Conservation (phyloP, 371 early-diverging fungal genomes). For the Choanephora cucurbitarum region DNA sequence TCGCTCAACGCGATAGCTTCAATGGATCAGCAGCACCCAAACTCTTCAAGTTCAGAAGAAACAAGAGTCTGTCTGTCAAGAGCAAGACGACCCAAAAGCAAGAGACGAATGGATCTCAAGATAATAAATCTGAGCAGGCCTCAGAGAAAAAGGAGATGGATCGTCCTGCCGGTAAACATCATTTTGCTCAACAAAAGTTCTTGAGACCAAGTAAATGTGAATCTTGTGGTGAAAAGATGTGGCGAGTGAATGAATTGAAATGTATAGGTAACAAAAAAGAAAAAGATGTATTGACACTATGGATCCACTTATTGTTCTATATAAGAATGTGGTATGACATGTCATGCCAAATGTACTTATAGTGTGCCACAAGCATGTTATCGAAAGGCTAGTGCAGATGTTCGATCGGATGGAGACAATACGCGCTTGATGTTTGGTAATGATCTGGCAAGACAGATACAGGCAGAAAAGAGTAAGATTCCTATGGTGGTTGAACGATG, state of each 20-base stretch:
- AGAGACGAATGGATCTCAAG: conserved; percentile 18
- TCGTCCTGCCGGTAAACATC: conserved; percentile 45
- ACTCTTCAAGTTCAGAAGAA: conserved; percentile 48
- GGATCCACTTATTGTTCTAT: neutral
- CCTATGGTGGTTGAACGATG: conserved; percentile 81
- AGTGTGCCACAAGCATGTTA: conserved; percentile 31
- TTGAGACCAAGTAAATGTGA: conserved; percentile 80
- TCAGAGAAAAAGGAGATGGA: conserved; percentile 18
- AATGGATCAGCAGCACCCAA: conserved; percentile 45
- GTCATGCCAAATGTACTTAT: conserved; percentile 44
- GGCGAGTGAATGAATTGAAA: conserved; percentile 77
- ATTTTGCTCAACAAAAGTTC: conserved; percentile 62
- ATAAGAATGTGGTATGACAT: conserved; percentile 40
- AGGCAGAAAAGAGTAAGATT: conserved; percentile 41
- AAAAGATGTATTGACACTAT: neutral
- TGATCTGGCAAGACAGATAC: conserved; percentile 41
- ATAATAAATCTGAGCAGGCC: conserved; percentile 25
- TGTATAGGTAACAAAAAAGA: conserved; percentile 67
- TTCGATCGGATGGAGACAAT: conserved; percentile 8
- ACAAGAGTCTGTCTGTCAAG: conserved; percentile 26
- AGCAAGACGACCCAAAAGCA: conserved; percentile 11
- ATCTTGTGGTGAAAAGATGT: conserved; percentile 82
- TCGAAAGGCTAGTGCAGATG: conserved; percentile 24
- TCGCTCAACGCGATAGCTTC: conserved; percentile 47
- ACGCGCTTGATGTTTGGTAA: conserved; percentile 35